Evolutionary conservation across 2,329 filamentous ascomycete genomes (phyloP).

Genomic region (Chaetomium globosum): DNA sequence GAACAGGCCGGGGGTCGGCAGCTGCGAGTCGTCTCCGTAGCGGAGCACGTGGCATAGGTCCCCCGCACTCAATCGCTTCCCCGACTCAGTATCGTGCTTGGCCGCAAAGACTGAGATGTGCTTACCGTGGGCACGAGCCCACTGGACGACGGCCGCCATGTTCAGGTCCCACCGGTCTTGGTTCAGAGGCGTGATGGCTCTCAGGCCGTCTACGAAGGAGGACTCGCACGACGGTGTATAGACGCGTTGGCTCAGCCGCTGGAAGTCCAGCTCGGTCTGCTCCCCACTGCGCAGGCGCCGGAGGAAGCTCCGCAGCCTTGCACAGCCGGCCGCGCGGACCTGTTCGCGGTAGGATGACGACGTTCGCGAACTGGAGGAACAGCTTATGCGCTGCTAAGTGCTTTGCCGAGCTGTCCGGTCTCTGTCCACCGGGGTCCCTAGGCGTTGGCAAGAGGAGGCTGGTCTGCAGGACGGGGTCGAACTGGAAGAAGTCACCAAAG

Average conservation of each 20-base stretch:
- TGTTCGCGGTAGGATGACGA: slow-evolving; percentile 28
- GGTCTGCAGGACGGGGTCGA: slow-evolving; percentile 19
- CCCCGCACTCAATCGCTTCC: slow-evolving; percentile 28
- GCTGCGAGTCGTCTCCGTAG: slow-evolving; percentile 20
- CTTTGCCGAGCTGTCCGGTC: slow-evolving; percentile 15
- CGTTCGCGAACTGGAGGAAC: slow-evolving; percentile 22
- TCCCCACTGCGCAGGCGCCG: slow-evolving; percentile 10
- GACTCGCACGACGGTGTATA: neutral
- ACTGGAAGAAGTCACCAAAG: slow-evolving; percentile 24
- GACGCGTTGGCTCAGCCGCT: slow-evolving; percentile 11
- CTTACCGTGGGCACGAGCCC: slow-evolving; percentile 21
- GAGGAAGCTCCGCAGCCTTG: slow-evolving; percentile 20
- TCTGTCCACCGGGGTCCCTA: slow-evolving; percentile 17
- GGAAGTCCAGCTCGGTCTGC: slow-evolving; percentile 18
- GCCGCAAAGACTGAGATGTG: slow-evolving; percentile 23
- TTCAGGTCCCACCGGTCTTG: slow-evolving; percentile 21
- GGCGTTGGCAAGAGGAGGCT: slow-evolving; percentile 23
- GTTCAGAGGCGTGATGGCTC: slow-evolving; percentile 17
- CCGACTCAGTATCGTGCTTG: slow-evolving; percentile 14
- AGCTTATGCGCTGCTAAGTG: slow-evolving; percentile 22
- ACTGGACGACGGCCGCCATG: slow-evolving; percentile 20
- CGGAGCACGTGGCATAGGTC: slow-evolving; percentile 22
- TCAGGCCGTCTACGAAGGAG: slow-evolving; percentile 9
- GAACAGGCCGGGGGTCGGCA: slow-evolving; percentile 2
- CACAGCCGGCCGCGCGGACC: slow-evolving; percentile 23